phyloP scores from a whole-genome alignment of 805 yeast species.

The Teunomyces tritomae region DNA sequence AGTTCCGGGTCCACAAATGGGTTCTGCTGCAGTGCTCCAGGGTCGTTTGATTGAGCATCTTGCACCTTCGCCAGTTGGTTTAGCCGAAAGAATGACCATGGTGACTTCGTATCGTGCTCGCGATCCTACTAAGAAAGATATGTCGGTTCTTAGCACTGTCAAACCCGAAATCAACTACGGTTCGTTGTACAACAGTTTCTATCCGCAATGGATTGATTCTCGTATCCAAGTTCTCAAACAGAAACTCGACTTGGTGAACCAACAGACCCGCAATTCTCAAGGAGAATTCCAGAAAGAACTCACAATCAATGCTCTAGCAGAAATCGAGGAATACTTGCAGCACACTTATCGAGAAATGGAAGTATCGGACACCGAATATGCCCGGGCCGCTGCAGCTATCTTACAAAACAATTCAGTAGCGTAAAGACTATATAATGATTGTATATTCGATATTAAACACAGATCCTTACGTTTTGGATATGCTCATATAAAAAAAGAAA shows the following conservation, averaged over 20 bases:
- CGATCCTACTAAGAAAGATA: slow-evolving; percentile 25
- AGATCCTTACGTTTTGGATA: background rate
- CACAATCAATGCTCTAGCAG: slow-evolving; percentile 16
- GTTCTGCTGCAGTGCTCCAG: slow-evolving; percentile 50
- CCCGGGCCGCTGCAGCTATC: slow-evolving; percentile 3
- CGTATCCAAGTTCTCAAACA: slow-evolving; percentile 25
- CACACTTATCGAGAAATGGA: slow-evolving; percentile 34
- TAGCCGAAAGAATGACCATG: slow-evolving; percentile 39
- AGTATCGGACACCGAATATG: slow-evolving; percentile 16
- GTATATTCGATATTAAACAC: slow-evolving; percentile 3
- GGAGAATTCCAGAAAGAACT: slow-evolving; percentile 25
- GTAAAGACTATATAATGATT: slow-evolving; percentile 2
- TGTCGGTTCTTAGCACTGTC: slow-evolving; percentile 33
- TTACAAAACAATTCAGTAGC: background rate
- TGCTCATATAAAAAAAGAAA: slow-evolving; percentile 1
- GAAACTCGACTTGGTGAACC: slow-evolving; percentile 22
- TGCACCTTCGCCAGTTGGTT: slow-evolving; percentile 44
- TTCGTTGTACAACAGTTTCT: slow-evolving; percentile 32
- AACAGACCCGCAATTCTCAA: slow-evolving; percentile 8
- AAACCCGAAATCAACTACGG: slow-evolving; percentile 40
- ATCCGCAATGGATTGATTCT: slow-evolving; percentile 36
- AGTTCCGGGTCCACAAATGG: slow-evolving; percentile 42
- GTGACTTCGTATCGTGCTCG: slow-evolving; percentile 41
- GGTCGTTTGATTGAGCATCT: slow-evolving; percentile 46
- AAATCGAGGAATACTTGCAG: slow-evolving; percentile 21